Base-by-base conservation (phyloP, 2,329 filamentous ascomycete species). In the Cladophialophora yegresii region DNA sequence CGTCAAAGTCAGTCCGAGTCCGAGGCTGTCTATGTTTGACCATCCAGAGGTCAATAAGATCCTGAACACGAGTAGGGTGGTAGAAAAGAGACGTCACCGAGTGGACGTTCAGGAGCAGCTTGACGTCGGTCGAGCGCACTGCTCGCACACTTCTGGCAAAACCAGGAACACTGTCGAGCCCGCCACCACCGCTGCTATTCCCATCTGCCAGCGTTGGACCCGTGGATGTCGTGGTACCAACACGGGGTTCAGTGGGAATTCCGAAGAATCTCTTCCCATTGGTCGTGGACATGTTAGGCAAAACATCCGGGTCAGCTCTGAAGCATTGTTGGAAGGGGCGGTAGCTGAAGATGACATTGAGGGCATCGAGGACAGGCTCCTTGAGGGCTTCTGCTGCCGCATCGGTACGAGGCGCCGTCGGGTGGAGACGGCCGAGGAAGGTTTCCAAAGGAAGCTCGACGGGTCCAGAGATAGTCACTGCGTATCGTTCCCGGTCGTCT, bases 341-440 rank as follows among this genome's bases (percentile, higher is more conserved):
- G 43, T 30, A 58, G 23, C 55, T 57, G 40, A 57, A 47, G 54
- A 57, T 57, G 54, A 49, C 10, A 9, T 57, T 32, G 4, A 47
- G 40, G 6, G 54, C 40, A 12, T 47, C 28, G 13, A 16, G 12
- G 12, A 16, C 12, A 4, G 12, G 33, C 33, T 36, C 33, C 33
- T 16, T 13, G 10, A 16, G 33, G 13, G 33, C 33, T 16, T 40
- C 33, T 40, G 33, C 33, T 40, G 13, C 47, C 20, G 54, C 54
- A 20, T 57, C 23, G 28, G 23, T 57, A 13, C 2, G 5, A 1
- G 4, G 13, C 12, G 3, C 5, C 2, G 12, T 16, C 33, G 33
- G 1, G 3, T 16, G 5, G 5, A 40, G 33, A 16, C 16, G 13
- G 13, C 2, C 1, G 50, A 53, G 50, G 22, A 13, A 7, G 2